A percentile compares a stretch with the other conserved stretches of the same genome.
Conservation (phyloP, 352 stramenopile species). For the Phytophthora hibernalis region DNA sequence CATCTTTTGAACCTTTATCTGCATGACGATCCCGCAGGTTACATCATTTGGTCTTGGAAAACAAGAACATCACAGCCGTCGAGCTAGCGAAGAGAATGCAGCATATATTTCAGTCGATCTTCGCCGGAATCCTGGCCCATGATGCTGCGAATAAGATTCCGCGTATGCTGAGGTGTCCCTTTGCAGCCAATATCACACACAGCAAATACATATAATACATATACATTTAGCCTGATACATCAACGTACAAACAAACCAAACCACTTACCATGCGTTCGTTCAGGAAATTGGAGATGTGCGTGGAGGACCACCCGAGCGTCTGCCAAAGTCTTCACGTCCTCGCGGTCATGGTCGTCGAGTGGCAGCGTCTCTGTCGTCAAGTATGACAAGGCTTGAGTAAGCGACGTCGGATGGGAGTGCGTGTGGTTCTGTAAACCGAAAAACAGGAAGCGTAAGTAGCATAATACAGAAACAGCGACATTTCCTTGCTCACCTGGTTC, state of each 20-base stretch:
- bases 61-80: not conserved
- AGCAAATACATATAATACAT: not conserved
- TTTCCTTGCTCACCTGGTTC: too few relatives aligned
- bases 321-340: conserved; percentile 11
- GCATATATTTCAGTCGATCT: not conserved
- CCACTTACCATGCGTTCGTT: not conserved
- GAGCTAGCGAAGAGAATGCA: not conserved
- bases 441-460: too few relatives aligned
- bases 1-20: not conserved
- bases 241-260: not conserved
- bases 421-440: too few relatives aligned
- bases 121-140: too few relatives aligned
- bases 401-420: too few relatives aligned
- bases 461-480: too few relatives aligned
- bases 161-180: not conserved
- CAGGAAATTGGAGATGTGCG: not conserved
- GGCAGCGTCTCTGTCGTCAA: not conserved
- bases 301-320: not conserved
- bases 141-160: not conserved
- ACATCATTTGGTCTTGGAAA: not conserved
- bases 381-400: too few relatives aligned
- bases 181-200: not conserved
- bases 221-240: too few relatives aligned
- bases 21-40: not conserved
- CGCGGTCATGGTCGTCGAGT: conserved; percentile 1